Conservation (phyloP, 805 yeast genomes). For the Wickerhamiella dianesei region DNA sequence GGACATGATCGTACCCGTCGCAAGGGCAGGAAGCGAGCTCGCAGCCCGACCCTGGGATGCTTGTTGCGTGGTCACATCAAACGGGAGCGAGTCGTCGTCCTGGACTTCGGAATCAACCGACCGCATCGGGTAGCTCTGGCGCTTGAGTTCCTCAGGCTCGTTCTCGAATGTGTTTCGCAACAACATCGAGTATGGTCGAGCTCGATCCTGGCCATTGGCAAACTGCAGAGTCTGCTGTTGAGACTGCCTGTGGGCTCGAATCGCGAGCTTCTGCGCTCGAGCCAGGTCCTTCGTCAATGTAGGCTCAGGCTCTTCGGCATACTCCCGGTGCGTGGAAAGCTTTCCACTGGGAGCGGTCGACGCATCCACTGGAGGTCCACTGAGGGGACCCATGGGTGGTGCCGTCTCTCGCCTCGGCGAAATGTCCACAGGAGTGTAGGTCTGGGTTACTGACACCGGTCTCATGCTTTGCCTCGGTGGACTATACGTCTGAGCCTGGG, state of each 20-base stretch:
- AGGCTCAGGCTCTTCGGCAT: neutral
- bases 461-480: neutral
- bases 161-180: neutral
- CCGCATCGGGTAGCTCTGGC: neutral
- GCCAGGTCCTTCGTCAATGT: neutral
- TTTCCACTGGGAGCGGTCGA: neutral
- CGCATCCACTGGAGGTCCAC: neutral
- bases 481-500: neutral
- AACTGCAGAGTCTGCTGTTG: neutral
- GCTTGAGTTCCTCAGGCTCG: neutral
- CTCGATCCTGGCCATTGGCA: neutral
- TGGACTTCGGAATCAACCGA: constrained; percentile 4
- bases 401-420: neutral
- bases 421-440: neutral
- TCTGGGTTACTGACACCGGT: neutral
- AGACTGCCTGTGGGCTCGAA: neutral
- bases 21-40: constrained; percentile 11
- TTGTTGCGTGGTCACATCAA: constrained; percentile 16
- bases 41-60: constrained; percentile 14
- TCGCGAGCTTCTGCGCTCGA: neutral
- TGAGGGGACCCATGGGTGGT: constrained; percentile 1
- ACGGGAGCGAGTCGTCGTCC: constrained; percentile 20
- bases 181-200: constrained; percentile 1
- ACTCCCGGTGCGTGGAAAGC: neutral
- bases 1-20: constrained; percentile 18